Evolutionary conservation across 2,329 filamentous ascomycete species (phyloP).

Genomic region (Fonsecaea nubica): DNA sequence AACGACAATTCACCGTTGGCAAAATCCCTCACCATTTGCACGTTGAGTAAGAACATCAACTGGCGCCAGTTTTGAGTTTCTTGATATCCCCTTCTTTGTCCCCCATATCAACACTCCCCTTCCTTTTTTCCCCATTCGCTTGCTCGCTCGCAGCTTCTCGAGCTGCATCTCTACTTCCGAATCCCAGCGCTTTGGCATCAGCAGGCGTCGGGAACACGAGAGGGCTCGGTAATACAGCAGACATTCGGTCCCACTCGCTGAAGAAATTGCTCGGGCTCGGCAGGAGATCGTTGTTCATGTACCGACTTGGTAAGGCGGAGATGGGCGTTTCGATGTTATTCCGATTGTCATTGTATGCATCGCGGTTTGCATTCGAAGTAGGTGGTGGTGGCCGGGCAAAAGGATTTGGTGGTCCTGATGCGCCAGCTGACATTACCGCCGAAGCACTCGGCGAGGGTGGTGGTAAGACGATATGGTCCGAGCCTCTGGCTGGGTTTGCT

Average conservation of each 20-base stretch:
- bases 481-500: slow-evolving; percentile 38
- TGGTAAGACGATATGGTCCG: slow-evolving; percentile 76
- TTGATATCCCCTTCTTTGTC: slow-evolving; percentile 36
- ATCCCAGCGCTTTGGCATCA: slow-evolving; percentile 27
- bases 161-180: slow-evolving; percentile 33
- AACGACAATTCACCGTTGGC: background rate
- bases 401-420: slow-evolving; percentile 90
- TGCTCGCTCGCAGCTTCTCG: slow-evolving; percentile 26
- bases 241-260: slow-evolving; percentile 71
- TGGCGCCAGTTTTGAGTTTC: slow-evolving; percentile 37
- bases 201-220: slow-evolving; percentile 54
- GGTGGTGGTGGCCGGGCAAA: slow-evolving; percentile 88
- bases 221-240: slow-evolving; percentile 88
- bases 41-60: background rate
- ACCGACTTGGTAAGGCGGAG: slow-evolving; percentile 90
- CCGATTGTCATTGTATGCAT: slow-evolving; percentile 48
- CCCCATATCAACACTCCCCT: slow-evolving; percentile 30
- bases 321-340: slow-evolving; percentile 74
- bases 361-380: slow-evolving; percentile 48
- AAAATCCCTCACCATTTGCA: background rate
- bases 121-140: slow-evolving; percentile 37
- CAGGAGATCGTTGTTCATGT: slow-evolving; percentile 84
- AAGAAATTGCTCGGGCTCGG: slow-evolving; percentile 94
- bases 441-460: slow-evolving; percentile 91
- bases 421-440: slow-evolving; percentile 85